phyloP scores from a whole-genome alignment of 805 yeast species.

The Hagleromyces aurorensis region DNA sequence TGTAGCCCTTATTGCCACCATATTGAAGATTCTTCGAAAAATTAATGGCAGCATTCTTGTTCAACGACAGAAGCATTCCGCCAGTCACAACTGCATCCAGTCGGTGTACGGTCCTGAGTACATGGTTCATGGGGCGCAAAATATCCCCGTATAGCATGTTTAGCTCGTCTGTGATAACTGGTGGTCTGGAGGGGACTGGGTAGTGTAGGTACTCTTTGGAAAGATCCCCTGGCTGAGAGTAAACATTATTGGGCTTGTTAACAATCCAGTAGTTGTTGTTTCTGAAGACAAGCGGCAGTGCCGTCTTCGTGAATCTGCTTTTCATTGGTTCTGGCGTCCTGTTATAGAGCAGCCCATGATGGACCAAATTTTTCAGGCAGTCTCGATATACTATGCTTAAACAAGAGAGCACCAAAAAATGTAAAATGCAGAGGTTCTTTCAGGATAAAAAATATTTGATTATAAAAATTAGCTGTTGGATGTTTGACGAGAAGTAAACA shows the following conservation, averaged over 20 bases:
- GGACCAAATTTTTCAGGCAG: too few species aligned
- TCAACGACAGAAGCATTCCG: slow-evolving; percentile 33
- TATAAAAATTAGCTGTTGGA: too few species aligned
- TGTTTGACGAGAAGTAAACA: too few species aligned
- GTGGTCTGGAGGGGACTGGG: slow-evolving; percentile 8
- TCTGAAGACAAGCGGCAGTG: slow-evolving; percentile 8
- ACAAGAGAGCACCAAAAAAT: too few species aligned
- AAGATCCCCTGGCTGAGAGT: slow-evolving; percentile 29
- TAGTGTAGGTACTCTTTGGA: slow-evolving; percentile 6
- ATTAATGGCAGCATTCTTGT: slow-evolving; percentile 26
- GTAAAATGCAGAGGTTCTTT: too few species aligned
- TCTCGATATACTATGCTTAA: too few species aligned
- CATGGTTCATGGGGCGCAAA: slow-evolving; percentile 5
- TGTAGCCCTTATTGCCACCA: slow-evolving; percentile 34
- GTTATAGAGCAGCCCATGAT: too few species aligned
- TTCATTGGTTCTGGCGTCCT: too few species aligned
- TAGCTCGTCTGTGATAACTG: slow-evolving; percentile 17
- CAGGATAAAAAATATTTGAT: too few species aligned
- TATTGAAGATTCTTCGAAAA: slow-evolving; percentile 28
- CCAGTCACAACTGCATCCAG: slow-evolving; percentile 36
- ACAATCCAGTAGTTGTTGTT: slow-evolving; percentile 24
- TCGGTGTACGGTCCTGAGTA: slow-evolving; percentile 33
- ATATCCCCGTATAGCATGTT: slow-evolving; percentile 5
- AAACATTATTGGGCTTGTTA: slow-evolving; percentile 34
- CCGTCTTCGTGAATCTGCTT: too few species aligned